Base-by-base conservation (phyloP, 805 yeast genomes). In the Sugiyamaella mastotermitis region DNA sequence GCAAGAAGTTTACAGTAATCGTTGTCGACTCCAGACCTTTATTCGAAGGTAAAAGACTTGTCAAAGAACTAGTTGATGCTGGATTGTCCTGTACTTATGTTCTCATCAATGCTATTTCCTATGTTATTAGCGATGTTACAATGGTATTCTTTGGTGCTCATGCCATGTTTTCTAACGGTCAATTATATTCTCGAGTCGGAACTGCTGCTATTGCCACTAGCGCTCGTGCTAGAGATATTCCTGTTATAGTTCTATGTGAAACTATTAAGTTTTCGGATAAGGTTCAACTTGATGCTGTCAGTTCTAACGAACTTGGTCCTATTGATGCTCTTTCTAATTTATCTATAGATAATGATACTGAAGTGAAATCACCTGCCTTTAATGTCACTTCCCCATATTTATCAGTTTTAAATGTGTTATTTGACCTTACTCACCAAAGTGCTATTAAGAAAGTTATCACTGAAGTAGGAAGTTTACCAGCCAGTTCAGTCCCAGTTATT, bases 401-500 rank as follows among this genome's bases (percentile, higher is more conserved):
- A 53, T 82, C 80, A 60, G 73, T 86, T 19, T 75, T 88, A 53
- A 86, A 86, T 55, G 78, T 92, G 47, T 72, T 92, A 73, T 92
- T 85, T 60, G 98, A 92, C 62, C 70, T 92, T 51, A 90, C 97
- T 1, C 97, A 96, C 24, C 94, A 95, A 10, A 84, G 80, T 50
- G 84, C 83, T 55, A 85, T 92, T 53, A 88, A 90, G 58, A 92
- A 92, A 65, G 86, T 92, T 42, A 86, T 92, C 38, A 92, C 97
- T 1, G 98, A 92, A 60, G 77, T 90, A 47, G 98, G 98, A 20
- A 85, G 95, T 2, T 70, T 92, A 49, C 98, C 98, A 8, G 95
- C 98, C 30, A 83, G 94, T n/a, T 86, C 97, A 1, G 97, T 92
- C 41, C 98, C 98, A 19, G 97, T 92, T 34, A 85, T 92, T 45